These are phyloP conservation scores for Colletotrichum musae DNA, from an alignment of 2,329 filamentous ascomycete genomes.

Conservation along the genomic window DNA sequence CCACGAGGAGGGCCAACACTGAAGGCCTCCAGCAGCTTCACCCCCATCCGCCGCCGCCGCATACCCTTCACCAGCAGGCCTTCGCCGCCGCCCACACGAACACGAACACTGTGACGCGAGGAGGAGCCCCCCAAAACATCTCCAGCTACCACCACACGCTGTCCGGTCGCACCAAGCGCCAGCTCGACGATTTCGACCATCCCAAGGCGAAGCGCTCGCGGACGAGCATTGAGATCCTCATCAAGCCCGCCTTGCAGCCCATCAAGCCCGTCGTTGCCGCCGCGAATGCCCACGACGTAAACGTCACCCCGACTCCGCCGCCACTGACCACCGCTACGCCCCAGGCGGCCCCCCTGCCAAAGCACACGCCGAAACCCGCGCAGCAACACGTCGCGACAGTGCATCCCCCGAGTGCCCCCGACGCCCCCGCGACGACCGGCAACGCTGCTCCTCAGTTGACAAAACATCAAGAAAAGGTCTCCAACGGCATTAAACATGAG, in stretches of 20 bases:
- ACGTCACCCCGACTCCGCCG: constrained; percentile 35
- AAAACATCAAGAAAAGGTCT: constrained; percentile 71
- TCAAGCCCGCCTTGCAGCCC: constrained; percentile 43
- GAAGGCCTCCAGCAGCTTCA: constrained; percentile 56
- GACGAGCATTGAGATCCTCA: constrained; percentile 68
- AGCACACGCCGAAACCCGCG: constrained; percentile 10
- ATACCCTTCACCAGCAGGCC: constrained; percentile 42
- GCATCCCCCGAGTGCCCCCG: constrained; percentile 38
- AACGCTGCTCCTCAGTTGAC: constrained; percentile 51
- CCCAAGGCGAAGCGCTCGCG: constrained; percentile 64
- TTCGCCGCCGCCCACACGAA: constrained; percentile 44
- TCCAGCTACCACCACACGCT: constrained; percentile 52
- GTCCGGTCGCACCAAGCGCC: constrained; percentile 63
- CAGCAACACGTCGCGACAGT: constrained; percentile 37
- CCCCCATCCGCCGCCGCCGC: constrained; percentile 47
- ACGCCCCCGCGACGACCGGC: constrained; percentile 43
- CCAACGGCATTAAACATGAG: constrained; percentile 74
- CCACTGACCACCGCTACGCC: constrained; percentile 36
- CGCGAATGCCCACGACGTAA: constrained; percentile 28
- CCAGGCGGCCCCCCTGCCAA: constrained; percentile 18
- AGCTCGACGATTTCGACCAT: constrained; percentile 63
- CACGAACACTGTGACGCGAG: constrained; percentile 49
- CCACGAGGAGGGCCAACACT: constrained; percentile 59
- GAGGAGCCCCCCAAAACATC: constrained; percentile 47
- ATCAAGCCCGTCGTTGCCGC: constrained; percentile 43